phyloP scores from a whole-genome alignment of 345 rosid species.

The Salix exigua region DNA sequence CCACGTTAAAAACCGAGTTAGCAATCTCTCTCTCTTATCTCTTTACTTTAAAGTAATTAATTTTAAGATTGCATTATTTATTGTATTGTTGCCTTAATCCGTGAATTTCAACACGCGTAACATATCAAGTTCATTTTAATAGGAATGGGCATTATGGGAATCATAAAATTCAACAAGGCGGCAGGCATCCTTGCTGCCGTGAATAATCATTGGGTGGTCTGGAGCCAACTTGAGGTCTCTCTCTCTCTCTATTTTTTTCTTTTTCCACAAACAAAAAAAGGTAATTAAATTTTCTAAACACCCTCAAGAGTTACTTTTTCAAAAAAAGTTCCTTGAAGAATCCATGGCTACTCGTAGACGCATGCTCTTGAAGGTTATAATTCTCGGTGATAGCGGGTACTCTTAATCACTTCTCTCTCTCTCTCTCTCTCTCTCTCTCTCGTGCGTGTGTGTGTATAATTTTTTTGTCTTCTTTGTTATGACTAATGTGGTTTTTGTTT shows the following conservation, averaged over 20 bases:
- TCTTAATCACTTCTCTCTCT: neutral
- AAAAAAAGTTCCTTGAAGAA: neutral
- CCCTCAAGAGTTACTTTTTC: neutral
- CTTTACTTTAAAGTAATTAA: no score
- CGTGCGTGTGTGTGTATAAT: no score
- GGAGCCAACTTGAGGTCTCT: neutral
- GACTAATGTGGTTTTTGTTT: neutral
- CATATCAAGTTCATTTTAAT: no score
- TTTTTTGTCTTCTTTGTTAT: neutral
- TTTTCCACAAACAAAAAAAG: neutral
- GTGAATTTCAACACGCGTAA: no score
- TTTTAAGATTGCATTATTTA: no score
- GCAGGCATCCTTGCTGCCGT: neutral
- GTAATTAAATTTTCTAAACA: neutral
- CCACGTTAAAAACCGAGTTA: no score
- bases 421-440: no score
- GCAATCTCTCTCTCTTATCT: no score
- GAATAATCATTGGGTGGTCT: neutral
- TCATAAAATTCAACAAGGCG: neutral
- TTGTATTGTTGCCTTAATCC: no score
- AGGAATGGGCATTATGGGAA: neutral
- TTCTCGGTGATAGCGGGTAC: conserved; percentile 88
- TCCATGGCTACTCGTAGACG: conserved; percentile 76
- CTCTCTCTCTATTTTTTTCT: no score
- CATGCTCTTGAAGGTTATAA: conserved; percentile 77